Percentiles rank a stretch among this genome's conserved stretches.
phyloP scores from a whole-genome alignment of 805 yeast species.

The Torulaspora quercuum region DNA sequence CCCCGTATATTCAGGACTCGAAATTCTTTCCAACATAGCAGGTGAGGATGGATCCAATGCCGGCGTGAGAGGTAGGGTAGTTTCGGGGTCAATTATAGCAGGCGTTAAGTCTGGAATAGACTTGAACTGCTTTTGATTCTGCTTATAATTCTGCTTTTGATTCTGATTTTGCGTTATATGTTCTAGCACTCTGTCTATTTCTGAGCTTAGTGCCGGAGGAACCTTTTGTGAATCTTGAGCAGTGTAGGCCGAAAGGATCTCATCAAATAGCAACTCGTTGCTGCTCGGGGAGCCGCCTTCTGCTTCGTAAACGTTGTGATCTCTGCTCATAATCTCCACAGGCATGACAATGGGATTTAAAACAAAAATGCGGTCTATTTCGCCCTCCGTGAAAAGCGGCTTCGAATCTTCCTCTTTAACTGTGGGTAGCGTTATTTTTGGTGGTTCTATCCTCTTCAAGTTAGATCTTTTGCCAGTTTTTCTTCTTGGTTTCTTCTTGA shows the following conservation, averaged over 20 bases:
- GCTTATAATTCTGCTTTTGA: not conserved
- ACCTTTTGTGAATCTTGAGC: conserved; percentile 3
- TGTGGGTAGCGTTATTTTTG: conserved; percentile 5
- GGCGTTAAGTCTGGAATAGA: not conserved
- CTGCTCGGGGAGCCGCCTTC: conserved; percentile 11
- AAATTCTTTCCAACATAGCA: conserved; percentile 16
- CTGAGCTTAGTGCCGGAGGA: conserved; percentile 14
- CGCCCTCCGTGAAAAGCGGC: not conserved
- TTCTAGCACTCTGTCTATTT: conserved; percentile 23
- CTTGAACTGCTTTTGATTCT: not conserved
- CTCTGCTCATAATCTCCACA: conserved; percentile 1
- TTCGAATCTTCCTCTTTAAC: conserved; percentile 8
- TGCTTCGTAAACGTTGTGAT: not conserved
- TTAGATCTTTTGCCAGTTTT: conserved; percentile 1
- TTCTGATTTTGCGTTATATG: conserved; percentile 12
- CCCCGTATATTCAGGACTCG: conserved; percentile 28
- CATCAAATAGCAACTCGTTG: conserved; percentile 30
- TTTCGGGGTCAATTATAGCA: conserved; percentile 1
- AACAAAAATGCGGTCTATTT: conserved; percentile 9
- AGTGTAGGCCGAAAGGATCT: conserved; percentile 28
- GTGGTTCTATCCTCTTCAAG: conserved; percentile 4
- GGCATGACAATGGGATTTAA: conserved; percentile 15
- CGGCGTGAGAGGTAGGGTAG: conserved; percentile 2
- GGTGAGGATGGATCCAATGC: conserved; percentile 11
- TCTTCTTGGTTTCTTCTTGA: conserved; percentile 16